Evolutionary conservation across 495 filamentous ascomycete species (phyloP).

Genomic region (Rhypophila decipiens): DNA sequence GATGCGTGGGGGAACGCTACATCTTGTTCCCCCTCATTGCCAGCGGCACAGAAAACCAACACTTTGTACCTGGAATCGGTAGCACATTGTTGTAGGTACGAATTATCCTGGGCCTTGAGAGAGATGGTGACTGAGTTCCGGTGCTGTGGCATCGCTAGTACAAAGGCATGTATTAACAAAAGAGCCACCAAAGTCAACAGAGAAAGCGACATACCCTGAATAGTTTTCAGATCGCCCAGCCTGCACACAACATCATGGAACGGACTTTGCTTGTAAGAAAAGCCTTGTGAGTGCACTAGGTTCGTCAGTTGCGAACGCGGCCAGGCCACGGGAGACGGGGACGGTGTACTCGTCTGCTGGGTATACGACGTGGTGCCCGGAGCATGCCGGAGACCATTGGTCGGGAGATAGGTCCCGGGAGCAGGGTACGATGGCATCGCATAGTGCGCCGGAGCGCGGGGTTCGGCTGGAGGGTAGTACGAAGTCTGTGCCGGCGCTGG

Average conservation of each 20-base stretch:
- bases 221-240: constrained; percentile 56
- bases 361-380: not conserved
- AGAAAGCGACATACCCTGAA: constrained; percentile 52
- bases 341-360: no score
- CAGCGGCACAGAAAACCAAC: constrained; percentile 74
- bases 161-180: no score
- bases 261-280: constrained; percentile 66
- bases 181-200: constrained; percentile 9
- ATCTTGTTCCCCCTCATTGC: constrained; percentile 57
- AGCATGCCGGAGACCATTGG: not conserved
- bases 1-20: constrained; percentile 87
- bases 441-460: not conserved
- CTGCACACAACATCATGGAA: constrained; percentile 62
- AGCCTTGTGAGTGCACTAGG: constrained; percentile 3
- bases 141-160: constrained; percentile 58
- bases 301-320: no score
- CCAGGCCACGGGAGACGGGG: no score
- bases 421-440: not conserved
- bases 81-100: constrained; percentile 41
- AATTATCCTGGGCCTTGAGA: constrained; percentile 46
- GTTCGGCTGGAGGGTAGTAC: constrained; percentile 3
- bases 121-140: constrained; percentile 47
- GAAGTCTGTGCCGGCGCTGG: constrained; percentile 1
- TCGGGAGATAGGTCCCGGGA: not conserved
- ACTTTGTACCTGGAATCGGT: constrained; percentile 52